Percentiles rank a stretch among this genome's conserved stretches.
phyloP scores from a whole-genome alignment of 768 basidiomycete species.

The Naganishia kalamii region DNA sequence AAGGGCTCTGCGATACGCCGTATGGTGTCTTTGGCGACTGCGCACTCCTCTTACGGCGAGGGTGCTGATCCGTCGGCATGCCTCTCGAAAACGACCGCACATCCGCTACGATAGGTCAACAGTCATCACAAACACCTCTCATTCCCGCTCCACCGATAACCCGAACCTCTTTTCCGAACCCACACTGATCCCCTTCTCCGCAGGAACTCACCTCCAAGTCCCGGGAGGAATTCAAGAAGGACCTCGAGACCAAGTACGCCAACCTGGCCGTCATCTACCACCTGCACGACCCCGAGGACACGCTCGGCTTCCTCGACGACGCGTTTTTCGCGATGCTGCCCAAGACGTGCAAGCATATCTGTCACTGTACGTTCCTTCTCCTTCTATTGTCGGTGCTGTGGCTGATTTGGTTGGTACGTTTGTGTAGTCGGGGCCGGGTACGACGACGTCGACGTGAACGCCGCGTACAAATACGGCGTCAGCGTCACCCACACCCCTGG shows the following conservation, averaged over 20 bases:
- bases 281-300: conserved; percentile 16
- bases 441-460: conserved; percentile 73
- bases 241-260: conserved; percentile 15
- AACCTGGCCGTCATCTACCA: conserved; percentile 21
- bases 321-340: conserved; percentile 19
- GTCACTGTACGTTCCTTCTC: conserved; percentile 15
- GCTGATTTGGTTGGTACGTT: neutral
- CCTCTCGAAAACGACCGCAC: too few relatives aligned
- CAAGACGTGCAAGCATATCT: conserved; percentile 13
- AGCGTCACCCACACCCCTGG: conserved; percentile 79
- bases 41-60: too few relatives aligned
- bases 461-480: conserved; percentile 68
- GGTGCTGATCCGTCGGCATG: neutral
- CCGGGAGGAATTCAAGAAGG: conserved; percentile 16
- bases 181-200: too few relatives aligned
- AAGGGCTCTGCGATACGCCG: too few relatives aligned
- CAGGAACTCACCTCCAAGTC: conserved; percentile 13
- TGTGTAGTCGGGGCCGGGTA: conserved; percentile 68
- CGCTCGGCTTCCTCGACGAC: conserved; percentile 9
- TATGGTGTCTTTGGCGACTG: too few relatives aligned
- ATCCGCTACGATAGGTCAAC: too few relatives aligned
- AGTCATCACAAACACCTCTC: neutral
- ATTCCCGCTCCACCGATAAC: too few relatives aligned
- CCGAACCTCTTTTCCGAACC: too few relatives aligned
- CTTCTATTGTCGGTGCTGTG: too few relatives aligned